Percentiles rank a stretch among this genome's conserved stretches.
Evolutionary conservation across 257 asterid genomes (phyloP).

Genomic region (Jacaranda copaia): DNA sequence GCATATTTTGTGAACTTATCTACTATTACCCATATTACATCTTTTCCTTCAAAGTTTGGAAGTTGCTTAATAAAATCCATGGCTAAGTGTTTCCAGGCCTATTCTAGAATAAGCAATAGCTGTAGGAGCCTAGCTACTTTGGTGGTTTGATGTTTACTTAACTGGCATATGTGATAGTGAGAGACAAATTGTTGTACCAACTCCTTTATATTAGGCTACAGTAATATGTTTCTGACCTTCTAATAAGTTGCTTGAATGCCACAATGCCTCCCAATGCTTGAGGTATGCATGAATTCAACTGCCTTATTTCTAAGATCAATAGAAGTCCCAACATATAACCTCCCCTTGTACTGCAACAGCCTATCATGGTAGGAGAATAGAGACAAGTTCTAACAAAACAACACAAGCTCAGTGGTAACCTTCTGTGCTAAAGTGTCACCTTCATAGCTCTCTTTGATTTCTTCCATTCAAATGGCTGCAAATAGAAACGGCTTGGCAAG

Average conservation of each 20-base stretch:
- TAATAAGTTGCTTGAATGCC: not conserved
- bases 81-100: not conserved
- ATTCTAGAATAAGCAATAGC: not conserved
- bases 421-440: accelerated
- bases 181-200: not conserved
- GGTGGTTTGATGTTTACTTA: not conserved
- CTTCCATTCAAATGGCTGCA: not conserved
- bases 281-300: not conserved
- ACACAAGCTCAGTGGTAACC: not conserved
- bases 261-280: not conserved
- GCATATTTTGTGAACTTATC: not conserved
- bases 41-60: not conserved
- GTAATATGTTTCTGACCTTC: not conserved
- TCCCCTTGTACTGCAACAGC: not conserved
- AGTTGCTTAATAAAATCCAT: slow-evolving; percentile 31
- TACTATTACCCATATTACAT: not conserved
- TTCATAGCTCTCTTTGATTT: not conserved
- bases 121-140: not conserved
- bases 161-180: not conserved
- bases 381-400: not conserved
- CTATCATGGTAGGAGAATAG: not conserved
- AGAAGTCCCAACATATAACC: not conserved
- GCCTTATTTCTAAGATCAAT: not conserved
- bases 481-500: not conserved
- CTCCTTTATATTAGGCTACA: not conserved